phyloP scores from a whole-genome alignment of 2,329 filamentous ascomycete genomes.

The Magnaporthiopsis incrustans region DNA sequence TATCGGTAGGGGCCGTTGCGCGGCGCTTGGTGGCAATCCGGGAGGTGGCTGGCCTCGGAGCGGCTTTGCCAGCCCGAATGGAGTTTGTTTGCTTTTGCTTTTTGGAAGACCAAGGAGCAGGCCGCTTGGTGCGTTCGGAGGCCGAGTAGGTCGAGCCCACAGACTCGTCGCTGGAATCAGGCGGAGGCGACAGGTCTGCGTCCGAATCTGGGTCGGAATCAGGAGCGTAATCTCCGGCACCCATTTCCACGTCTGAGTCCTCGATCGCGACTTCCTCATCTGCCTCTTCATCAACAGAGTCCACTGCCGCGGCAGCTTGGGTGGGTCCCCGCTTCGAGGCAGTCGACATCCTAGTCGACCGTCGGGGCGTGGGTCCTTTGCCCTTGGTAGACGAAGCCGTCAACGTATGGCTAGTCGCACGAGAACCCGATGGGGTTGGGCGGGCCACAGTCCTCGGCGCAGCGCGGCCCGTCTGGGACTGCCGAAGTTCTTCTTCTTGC shows the following conservation, averaged over 20 bases:
- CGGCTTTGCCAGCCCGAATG: background rate
- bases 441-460: constrained; percentile 3
- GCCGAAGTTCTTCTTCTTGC: constrained; percentile 38
- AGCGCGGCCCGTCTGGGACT: background rate
- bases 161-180: background rate
- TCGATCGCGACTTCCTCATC: background rate
- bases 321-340: background rate
- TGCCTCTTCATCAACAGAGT: background rate
- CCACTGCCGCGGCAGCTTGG: background rate
- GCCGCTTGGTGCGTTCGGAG: background rate
- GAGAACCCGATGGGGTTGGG: background rate
- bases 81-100: background rate
- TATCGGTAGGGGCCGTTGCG: background rate
- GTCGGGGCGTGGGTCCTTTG: background rate
- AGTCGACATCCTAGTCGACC: constrained; percentile 5
- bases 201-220: constrained; percentile 5
- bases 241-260: background rate
- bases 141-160: background rate
- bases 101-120: background rate
- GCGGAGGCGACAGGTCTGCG: background rate
- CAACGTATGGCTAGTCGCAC: constrained; percentile 3
- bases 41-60: background rate
- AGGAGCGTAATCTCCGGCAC: background rate
- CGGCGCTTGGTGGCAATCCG: background rate
- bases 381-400: constrained; percentile 6